Percentiles rank a stretch among this genome's conserved stretches.
Conservation (phyloP, 331 rosid species). For the Spiraea crenata region DNA sequence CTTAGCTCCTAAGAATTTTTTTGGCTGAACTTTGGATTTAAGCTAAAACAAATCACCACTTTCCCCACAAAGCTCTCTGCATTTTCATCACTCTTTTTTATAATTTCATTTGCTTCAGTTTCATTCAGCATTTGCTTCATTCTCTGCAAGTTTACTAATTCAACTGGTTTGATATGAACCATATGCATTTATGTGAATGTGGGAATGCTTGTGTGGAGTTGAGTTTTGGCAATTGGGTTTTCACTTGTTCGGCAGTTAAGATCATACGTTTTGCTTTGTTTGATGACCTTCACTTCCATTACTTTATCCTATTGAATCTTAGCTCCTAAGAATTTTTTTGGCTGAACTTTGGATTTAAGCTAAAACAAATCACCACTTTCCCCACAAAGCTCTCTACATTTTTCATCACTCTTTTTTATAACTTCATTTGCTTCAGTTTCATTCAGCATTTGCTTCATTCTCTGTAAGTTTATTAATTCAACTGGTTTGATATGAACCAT, state of each 20-base stretch:
- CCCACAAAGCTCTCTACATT: slow-evolving; percentile 27
- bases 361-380: slow-evolving; percentile 23
- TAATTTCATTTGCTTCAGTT: slow-evolving; percentile 20
- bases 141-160: slow-evolving; percentile 25
- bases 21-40: not conserved
- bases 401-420: slow-evolving; percentile 13
- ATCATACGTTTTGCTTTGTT: too few species aligned
- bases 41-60: slow-evolving; percentile 19
- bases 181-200: not conserved
- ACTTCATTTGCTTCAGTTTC: slow-evolving; percentile 21
- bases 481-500: not conserved
- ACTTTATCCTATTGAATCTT: too few species aligned
- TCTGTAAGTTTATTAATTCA: slow-evolving; percentile 27
- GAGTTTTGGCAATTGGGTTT: slow-evolving; percentile 27
- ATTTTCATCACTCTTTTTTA: slow-evolving; percentile 16
- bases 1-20: slow-evolving; percentile 40
- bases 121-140: slow-evolving; percentile 47
- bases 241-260: slow-evolving; percentile 8
- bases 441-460: slow-evolving; percentile 48
- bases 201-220: not conserved
- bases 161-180: slow-evolving; percentile 8
- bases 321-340: slow-evolving; percentile 36
- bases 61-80: slow-evolving; percentile 28
- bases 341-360: not conserved
- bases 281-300: too few species aligned